Percentiles rank a stretch among this genome's conserved stretches.
phyloP scores from a whole-genome alignment of 2,329 filamentous ascomycete genomes.

The Aureobasidium sp. region DNA sequence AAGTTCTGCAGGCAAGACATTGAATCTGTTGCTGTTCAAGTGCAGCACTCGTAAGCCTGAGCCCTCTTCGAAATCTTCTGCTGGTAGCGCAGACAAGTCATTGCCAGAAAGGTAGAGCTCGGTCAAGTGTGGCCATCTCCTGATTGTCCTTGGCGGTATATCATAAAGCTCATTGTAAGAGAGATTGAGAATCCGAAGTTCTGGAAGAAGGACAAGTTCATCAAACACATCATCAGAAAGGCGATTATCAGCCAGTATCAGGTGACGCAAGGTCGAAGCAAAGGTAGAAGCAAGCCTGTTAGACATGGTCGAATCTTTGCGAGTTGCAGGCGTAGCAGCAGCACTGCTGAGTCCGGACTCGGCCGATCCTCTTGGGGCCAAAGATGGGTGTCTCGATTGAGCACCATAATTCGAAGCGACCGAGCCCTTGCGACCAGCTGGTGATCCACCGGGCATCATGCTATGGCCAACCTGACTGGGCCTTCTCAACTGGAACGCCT shows the following conservation, averaged over 20 bases:
- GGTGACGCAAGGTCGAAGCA: slow-evolving; percentile 69
- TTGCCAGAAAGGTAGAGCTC: slow-evolving; percentile 95
- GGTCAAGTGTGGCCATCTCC: slow-evolving; percentile 78
- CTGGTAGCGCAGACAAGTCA: slow-evolving; percentile 80
- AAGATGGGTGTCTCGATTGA: slow-evolving; percentile 61
- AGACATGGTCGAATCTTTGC: slow-evolving; percentile 86
- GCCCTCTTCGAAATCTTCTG: slow-evolving; percentile 87
- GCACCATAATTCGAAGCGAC: slow-evolving; percentile 67
- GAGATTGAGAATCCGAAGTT: slow-evolving; percentile 80
- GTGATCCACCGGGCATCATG: slow-evolving; percentile 64
- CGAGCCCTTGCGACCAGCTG: slow-evolving; percentile 45
- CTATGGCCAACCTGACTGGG: slow-evolving; percentile 66
- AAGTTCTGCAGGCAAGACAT: slow-evolving; percentile 88
- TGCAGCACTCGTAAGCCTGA: slow-evolving; percentile 82
- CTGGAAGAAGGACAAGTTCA: slow-evolving; percentile 70
- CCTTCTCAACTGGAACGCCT: slow-evolving; percentile 56
- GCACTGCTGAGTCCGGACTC: slow-evolving; percentile 38
- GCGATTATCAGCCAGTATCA: slow-evolving; percentile 88
- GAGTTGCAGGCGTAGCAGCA: slow-evolving; percentile 47
- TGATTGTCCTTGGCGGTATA: slow-evolving; percentile 79
- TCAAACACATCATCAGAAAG: slow-evolving; percentile 94
- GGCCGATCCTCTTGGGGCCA: slow-evolving; percentile 56
- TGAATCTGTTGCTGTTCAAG: slow-evolving; percentile 97
- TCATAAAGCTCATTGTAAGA: slow-evolving; percentile 94
- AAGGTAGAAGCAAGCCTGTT: slow-evolving; percentile 78